These are phyloP conservation scores for Fimicolochytrium jonesii DNA, from an alignment of 192 early-diverging fungal species.

Conservation along the genomic window DNA sequence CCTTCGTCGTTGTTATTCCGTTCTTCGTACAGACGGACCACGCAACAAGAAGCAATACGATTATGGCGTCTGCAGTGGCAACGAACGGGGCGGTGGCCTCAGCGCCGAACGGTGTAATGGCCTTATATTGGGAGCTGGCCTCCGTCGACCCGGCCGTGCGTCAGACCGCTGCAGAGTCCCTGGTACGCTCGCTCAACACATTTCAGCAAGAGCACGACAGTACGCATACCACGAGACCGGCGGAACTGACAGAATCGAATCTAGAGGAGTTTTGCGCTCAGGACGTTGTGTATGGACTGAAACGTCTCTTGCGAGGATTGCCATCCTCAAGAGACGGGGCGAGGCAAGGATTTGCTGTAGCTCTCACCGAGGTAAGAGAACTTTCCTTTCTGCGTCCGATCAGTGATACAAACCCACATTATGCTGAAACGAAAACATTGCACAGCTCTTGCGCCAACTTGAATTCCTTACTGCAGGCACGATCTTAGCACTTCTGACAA, in stretches of 20 bases:
- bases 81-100: too few species aligned
- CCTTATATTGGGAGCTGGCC: constrained; percentile 77
- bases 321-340: constrained; percentile 81
- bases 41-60: too few species aligned
- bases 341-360: constrained; percentile 92
- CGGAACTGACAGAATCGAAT: constrained; percentile 47
- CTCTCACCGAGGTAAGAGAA: constrained; percentile 75
- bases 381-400: too few species aligned
- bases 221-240: constrained; percentile 13
- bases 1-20: too few species aligned
- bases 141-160: constrained; percentile 66
- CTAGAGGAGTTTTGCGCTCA: constrained; percentile 64
- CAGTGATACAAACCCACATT: too few species aligned
- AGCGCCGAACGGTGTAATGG: constrained; percentile 37
- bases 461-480: constrained; percentile 43
- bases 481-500: constrained; percentile 67
- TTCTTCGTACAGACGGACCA: too few species aligned
- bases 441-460: constrained; percentile 7
- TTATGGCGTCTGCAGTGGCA: too few species aligned
- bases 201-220: constrained; percentile 29
- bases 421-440: background rate
- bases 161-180: constrained; percentile 57
- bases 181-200: constrained; percentile 29
- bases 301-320: constrained; percentile 84
- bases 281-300: constrained; percentile 83